Percentiles rank a stretch among this genome's conserved stretches.
phyloP scores from a whole-genome alignment of 2,329 filamentous ascomycete species.

The Aphanoascus verrucosus region DNA sequence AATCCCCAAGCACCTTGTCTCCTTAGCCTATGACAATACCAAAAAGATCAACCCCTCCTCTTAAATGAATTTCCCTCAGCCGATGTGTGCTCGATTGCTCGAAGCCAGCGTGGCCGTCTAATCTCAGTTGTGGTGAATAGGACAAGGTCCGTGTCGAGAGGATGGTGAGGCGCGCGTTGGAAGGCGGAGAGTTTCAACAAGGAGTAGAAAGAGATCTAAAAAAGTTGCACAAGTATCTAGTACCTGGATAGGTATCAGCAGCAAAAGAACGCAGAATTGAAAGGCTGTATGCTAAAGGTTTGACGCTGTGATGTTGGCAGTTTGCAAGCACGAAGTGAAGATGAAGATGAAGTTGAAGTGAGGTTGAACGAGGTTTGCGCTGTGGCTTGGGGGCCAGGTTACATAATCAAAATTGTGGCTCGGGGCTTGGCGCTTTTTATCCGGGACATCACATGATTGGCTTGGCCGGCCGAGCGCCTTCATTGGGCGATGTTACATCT shows the following conservation, averaged over 20 bases:
- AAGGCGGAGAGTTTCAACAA: not conserved
- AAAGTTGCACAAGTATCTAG: not conserved
- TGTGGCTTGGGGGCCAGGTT: too few species aligned
- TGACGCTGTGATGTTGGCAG: not conserved
- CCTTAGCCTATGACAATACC: constrained; percentile 1
- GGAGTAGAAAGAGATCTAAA: not conserved
- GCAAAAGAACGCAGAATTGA: not conserved
- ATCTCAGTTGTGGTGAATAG: not conserved
- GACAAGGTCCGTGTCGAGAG: not conserved
- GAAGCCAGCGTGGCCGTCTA: not conserved
- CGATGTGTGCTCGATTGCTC: not conserved
- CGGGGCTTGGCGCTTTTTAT: too few species aligned
- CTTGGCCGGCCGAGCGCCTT: too few species aligned
- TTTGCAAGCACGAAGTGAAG: too few species aligned
- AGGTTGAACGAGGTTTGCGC: too few species aligned
- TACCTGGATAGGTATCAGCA: not conserved
- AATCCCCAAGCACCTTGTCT: constrained; percentile 7
- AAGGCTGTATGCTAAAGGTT: not conserved
- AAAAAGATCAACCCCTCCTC: constrained; percentile 1
- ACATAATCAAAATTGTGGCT: too few species aligned
- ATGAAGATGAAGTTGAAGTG: too few species aligned
- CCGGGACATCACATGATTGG: too few species aligned
- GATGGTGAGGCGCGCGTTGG: not conserved
- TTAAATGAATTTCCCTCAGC: not conserved
- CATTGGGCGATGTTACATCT: not conserved